A percentile compares a stretch with the other conserved stretches of the same genome.
phyloP scores from a whole-genome alignment of 352 stramenopile genomes.

The Globisporangium sylvaticum region DNA sequence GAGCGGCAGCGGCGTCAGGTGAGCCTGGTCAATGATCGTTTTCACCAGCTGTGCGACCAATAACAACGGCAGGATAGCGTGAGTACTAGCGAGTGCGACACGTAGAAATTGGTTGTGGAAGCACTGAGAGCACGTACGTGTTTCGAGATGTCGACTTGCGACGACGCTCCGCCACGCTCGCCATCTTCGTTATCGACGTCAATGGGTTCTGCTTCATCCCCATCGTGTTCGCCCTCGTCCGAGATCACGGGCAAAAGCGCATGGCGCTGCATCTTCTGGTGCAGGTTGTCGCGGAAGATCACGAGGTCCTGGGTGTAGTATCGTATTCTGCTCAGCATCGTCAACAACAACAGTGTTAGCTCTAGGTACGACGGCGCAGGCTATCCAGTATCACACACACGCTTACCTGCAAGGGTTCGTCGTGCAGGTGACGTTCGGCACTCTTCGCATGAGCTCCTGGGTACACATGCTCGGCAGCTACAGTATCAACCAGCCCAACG shows the following conservation, averaged over 20 bases:
- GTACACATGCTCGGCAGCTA: conserved; percentile 72
- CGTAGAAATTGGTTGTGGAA: neutral
- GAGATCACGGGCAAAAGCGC: conserved; percentile 60
- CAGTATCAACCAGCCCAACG: too few relatives aligned
- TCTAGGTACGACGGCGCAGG: neutral
- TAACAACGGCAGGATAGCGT: neutral
- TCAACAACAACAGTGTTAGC: neutral
- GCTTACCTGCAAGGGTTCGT: conserved; percentile 89
- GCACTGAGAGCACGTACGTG: conserved; percentile 39
- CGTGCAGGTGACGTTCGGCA: conserved; percentile 77
- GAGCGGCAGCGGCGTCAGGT: conserved; percentile 89
- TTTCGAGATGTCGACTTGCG: conserved; percentile 74
- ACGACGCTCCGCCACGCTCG: conserved; percentile 1
- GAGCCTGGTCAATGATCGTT: conserved; percentile 91
- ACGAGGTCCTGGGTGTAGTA: conserved; percentile 93
- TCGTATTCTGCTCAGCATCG: conserved; percentile 50
- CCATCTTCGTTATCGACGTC: conserved; percentile 4
- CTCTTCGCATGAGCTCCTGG: conserved; percentile 54
- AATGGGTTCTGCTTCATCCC: conserved; percentile 15
- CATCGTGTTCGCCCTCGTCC: conserved; percentile 17
- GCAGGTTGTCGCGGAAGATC: conserved; percentile 90
- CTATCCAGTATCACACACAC: neutral
- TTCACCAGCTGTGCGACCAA: conserved; percentile 53
- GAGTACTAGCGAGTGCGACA: neutral
- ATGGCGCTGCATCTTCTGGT: conserved; percentile 89